Base-by-base conservation (phyloP, 192 early-diverging fungal species). In the Haplosporangium gracile region DNA sequence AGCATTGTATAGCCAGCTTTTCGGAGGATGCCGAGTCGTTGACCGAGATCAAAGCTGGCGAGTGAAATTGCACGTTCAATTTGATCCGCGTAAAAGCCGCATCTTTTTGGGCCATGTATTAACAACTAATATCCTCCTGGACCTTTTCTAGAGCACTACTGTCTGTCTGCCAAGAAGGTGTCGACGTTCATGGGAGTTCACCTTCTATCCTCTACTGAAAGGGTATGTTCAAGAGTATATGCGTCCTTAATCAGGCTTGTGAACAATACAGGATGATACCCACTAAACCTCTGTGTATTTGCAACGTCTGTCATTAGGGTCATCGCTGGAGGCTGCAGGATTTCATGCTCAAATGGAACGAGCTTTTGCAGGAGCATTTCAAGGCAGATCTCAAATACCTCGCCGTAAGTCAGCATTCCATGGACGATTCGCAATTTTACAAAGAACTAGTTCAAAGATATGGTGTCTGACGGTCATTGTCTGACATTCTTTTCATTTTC, bases 331-430 rank as follows among this genome's bases (percentile, higher is more conserved):
- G 68, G 10, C 29, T 89, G 42, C 72, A 88, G 8, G 89, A 90
- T 15, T 90, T 91, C 72, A 75, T 91, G 80, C 49, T 80, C 15
- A 55, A 77, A 4, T 91, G 91, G 91, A 47, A 75, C 55, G 75
- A 82, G 47, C 65, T 82, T 7, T 68, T 88, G 32, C 83, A 80
- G n/a, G 83, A 80, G n/a, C 73, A 79, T 10, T 88, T 83, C 72
- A 47, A 82, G 42, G 72, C 87, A 20, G 77, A 88, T 57, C 71
- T 90, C 47, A 45, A 45, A 20, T 65, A 74, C 32, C 75, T 89
- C 34, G 77, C 79, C 38, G 90, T 90, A 86, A 78, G 78, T 70
- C 1, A 18, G 15, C 20, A 22, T 22, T 18, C 26, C 34, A 9
- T 78, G 24, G 5, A 40, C 24, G 29, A 4, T 18, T 36, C 1